Evolutionary conservation across 345 rosid genomes (phyloP), one percentile per base, ranked within the genome.

Genomic region (Citrus medica): DNA sequence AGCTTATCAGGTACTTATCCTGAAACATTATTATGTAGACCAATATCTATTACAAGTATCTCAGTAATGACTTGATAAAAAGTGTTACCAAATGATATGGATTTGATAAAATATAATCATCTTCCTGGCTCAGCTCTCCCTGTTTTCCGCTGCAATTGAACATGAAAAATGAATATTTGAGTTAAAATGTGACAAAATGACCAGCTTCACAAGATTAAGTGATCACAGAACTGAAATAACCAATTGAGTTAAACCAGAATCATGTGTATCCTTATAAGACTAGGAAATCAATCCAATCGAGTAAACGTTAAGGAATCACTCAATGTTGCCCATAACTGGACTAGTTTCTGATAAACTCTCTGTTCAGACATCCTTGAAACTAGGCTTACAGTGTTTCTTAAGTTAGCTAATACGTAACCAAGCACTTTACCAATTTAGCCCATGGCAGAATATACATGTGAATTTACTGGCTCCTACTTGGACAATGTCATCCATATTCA

Each of bases 1-100:
- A 61, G 0, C 30, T 61, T 61, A 9, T 27, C 66, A 24, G 7
- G 19, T 5, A 24, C 28, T 16, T 7, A 10, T 71, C 63, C 63
- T 10, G n/a, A 32, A 72, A 30, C 61, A 55, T 59, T 66, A 65
- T 59, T 62, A 17, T 56, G 38, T 33, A 59, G 42, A 76, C 62
- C 67, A 75, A 48, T 37, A 81, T 60, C 9, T 37, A 60, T 55
- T 27, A 21, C 53, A 71, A 68, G 59, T 32, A 51, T 42, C 53
- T 13, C 37, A 74, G 6, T 53, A 17, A 82, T 17, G 13, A 78
- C 48, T 22, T 14, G 28, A 33, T 24, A 76, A 3, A 33, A 83
- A 73, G 72, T 60, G 42, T 80, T 96, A 96, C 99, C 97, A 96
- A 81, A 87, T 96, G 98, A 85, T 96, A 96, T 6, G 99, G 99